These are phyloP conservation scores for Cercophora scortea DNA, from an alignment of 495 filamentous ascomycete species.

Conservation along the genomic window DNA sequence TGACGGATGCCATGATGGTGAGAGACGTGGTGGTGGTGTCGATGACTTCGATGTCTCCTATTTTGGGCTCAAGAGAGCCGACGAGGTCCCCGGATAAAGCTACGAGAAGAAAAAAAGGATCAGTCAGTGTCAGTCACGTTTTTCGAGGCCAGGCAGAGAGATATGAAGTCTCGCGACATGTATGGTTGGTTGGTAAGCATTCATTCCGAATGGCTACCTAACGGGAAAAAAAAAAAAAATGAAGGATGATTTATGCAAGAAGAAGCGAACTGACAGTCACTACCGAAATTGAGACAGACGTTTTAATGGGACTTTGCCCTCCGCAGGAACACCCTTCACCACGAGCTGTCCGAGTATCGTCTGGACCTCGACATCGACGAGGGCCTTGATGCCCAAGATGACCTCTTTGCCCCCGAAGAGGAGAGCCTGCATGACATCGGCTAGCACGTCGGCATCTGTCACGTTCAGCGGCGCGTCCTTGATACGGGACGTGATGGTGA, in stretches of 20 bases:
- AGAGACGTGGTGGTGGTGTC: conserved; percentile 63
- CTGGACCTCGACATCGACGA: conserved; percentile 71
- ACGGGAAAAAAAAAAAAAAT: not conserved
- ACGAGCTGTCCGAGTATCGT: conserved; percentile 73
- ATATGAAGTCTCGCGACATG: no score
- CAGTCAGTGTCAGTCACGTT: not conserved
- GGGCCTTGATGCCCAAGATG: conserved; percentile 63
- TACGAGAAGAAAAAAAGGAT: conserved; percentile 7
- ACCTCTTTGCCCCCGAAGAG: conserved; percentile 62
- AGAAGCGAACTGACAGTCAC: conserved; percentile 41
- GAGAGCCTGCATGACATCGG: conserved; percentile 64
- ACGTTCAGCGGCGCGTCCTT: conserved; percentile 73
- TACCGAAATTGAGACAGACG: conserved; percentile 52
- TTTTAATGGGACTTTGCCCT: conserved; percentile 81
- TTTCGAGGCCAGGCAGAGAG: not conserved
- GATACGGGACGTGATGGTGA: conserved; percentile 67
- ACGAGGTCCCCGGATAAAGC: conserved; percentile 33
- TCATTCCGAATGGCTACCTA: not conserved
- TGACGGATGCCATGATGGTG: conserved; percentile 58
- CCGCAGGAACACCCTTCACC: conserved; percentile 72
- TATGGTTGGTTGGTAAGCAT: no score
- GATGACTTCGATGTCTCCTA: conserved; percentile 57
- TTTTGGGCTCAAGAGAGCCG: conserved; percentile 47
- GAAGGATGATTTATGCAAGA: not conserved
- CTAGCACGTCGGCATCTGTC: conserved; percentile 67